Base-by-base conservation (phyloP, 1,284 basidiomycete genomes). In the Cryptococcus floricola region DNA sequence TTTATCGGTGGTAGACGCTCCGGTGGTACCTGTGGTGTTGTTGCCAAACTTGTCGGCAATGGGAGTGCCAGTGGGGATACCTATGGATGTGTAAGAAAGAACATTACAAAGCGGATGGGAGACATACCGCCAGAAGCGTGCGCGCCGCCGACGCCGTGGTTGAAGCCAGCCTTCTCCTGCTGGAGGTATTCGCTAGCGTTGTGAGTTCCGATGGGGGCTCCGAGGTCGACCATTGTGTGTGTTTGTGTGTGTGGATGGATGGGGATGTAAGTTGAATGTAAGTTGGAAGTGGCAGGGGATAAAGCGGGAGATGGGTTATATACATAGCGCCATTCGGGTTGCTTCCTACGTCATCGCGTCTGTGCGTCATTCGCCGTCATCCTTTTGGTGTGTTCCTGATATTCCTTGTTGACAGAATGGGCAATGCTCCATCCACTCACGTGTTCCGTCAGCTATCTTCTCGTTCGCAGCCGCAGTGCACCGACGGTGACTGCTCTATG, bases 121-220 rank as follows among this genome's bases (percentile, higher is more conserved):
- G 25, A 57, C 57, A 57, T 38, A 64, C 68, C 68, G 34, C 60
- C 62, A 14, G 68, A 70, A 39, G 68, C 68, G 58, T 70, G 66
- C 16, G 57, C 59, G 10, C 65, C 65, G 19, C 68, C 68, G 39
- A 68, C 50, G 48, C 68, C 67, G 37, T 54, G 34, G 58, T 69
- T 69, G 63, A 70, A 69, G 41, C 60, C 63, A 1, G 67, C 65
- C 56, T 69, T 67, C 54, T 68, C 69, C 19, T 61, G 53, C 42
- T 62, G 60, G 27, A 61, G 52, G 34, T 56, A 57, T 23, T 34
- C 39, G 19, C 37, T 19, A 13, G 65, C 58, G 14, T 53, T 50
- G 53, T 48, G 50, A 38, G 50, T 39, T 25, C 61, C 65, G 49
- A 69, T 69, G 27, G 67, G 67, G 51, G 54, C 54, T 39, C 65